phyloP scores from a whole-genome alignment of 371 early-diverging fungal species.

The Mortierella sp. region DNA sequence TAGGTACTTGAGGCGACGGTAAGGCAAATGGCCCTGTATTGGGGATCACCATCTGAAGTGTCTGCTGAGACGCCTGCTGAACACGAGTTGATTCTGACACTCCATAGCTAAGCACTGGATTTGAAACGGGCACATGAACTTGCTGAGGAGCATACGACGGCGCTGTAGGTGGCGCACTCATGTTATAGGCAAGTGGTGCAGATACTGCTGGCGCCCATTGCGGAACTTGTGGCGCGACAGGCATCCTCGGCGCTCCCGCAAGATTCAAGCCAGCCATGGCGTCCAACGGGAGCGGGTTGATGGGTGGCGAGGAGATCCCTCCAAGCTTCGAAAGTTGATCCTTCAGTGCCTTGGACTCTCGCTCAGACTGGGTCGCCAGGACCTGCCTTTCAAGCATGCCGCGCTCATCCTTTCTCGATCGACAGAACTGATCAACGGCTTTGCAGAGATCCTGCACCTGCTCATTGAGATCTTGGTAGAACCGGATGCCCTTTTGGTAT shows the following conservation, averaged over 20 bases:
- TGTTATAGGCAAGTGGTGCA: constrained; percentile 27
- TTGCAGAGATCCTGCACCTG: constrained; percentile 69
- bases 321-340: constrained; percentile 75
- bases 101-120: constrained; percentile 24
- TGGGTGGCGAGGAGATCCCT: constrained; percentile 48
- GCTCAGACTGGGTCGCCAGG: constrained; percentile 68
- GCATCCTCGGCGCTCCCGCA: constrained; percentile 24
- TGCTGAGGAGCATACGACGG: constrained; percentile 31
- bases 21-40: constrained; percentile 44
- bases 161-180: constrained; percentile 33
- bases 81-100: constrained; percentile 14
- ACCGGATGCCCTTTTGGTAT: constrained; percentile 76
- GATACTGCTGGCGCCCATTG: constrained; percentile 32
- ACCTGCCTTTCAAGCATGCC: constrained; percentile 68
- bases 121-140: constrained; percentile 26
- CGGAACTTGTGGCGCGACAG: constrained; percentile 22
- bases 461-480: constrained; percentile 80
- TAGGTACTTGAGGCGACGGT: constrained; percentile 46
- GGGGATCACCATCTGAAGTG: constrained; percentile 39
- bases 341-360: constrained; percentile 77
- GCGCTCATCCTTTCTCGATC: constrained; percentile 77
- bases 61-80: constrained; percentile 34
- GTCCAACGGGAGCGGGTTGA: constrained; percentile 53
- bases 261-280: constrained; percentile 53
- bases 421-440: constrained; percentile 74